A percentile compares a stretch with the other conserved stretches of the same genome.
Conservation (phyloP, 2,329 filamentous ascomycete genomes). For the Nemania diffusa region DNA sequence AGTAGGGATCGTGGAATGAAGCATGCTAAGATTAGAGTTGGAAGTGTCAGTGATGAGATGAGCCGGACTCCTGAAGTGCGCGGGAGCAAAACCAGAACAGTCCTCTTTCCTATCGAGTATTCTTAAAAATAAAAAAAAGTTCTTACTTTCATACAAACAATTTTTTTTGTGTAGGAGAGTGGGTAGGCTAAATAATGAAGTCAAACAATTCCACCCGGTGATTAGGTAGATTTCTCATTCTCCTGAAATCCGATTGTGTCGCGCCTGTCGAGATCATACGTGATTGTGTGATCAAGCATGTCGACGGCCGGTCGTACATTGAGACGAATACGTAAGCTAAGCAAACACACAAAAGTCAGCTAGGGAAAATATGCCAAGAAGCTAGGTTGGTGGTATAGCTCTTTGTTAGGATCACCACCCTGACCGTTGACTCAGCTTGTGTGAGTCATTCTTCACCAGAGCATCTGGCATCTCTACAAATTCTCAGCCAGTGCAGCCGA, state of each 20-base stretch:
- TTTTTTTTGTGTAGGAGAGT: not conserved
- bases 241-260: not conserved
- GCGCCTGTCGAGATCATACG: not conserved
- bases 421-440: slow-evolving; percentile 2
- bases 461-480: not conserved
- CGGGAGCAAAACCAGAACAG: not conserved
- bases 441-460: slow-evolving; percentile 17
- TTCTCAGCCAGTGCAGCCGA: not conserved
- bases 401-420: not conserved
- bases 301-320: not conserved
- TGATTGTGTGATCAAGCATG: not conserved
- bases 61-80: not conserved
- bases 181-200: not conserved
- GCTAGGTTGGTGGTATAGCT: not conserved
- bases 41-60: not conserved
- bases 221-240: not conserved
- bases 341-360: not conserved
- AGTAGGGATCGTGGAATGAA: not conserved
- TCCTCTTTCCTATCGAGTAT: not conserved
- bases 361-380: not conserved
- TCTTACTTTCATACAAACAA: not conserved
- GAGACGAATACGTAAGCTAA: not conserved
- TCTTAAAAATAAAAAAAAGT: too few relatives aligned
- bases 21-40: not conserved
- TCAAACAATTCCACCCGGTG: not conserved